Evolutionary conservation across 768 basidiomycete genomes (phyloP).

Genomic region (Tremella fuciformis): DNA sequence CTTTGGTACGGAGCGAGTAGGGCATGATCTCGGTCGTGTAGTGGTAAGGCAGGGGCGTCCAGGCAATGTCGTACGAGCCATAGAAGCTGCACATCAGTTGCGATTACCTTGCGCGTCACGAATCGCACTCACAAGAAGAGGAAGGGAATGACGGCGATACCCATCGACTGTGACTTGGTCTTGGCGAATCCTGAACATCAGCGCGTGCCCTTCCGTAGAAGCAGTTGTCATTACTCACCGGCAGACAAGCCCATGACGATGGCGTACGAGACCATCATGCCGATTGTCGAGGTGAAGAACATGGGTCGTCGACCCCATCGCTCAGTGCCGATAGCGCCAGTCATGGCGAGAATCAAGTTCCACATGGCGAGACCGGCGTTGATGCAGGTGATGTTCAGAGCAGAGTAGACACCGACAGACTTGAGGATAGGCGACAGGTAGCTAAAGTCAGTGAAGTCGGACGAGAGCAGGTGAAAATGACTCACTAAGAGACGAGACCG

Average conservation of each 20-base stretch:
- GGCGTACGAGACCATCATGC: constrained; percentile 5
- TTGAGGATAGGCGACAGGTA: constrained; percentile 34
- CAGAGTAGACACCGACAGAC: constrained; percentile 26
- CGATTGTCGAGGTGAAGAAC: constrained; percentile 7
- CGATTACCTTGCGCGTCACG: background rate
- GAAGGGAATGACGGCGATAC: constrained; percentile 39
- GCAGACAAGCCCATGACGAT: constrained; percentile 15
- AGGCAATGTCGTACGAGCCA: constrained; percentile 25
- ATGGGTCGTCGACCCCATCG: constrained; percentile 14
- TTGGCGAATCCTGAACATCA: constrained; percentile 5
- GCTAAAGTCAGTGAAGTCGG: constrained; percentile 18
- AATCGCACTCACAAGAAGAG: constrained; percentile 41
- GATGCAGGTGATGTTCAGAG: constrained; percentile 23
- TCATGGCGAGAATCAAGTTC: constrained; percentile 12
- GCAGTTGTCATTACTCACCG: constrained; percentile 15
- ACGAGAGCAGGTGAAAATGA: constrained; percentile 29
- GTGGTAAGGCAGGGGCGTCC: constrained; percentile 12
- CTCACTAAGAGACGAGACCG: constrained; percentile 56
- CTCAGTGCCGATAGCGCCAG: constrained; percentile 10
- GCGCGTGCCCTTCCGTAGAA: constrained; percentile 22
- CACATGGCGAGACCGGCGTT: constrained; percentile 20
- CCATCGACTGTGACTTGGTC: constrained; percentile 10
- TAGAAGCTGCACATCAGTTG: constrained; percentile 17
- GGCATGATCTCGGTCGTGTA: constrained; percentile 10
- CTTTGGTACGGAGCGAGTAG: constrained; percentile 13